Evolutionary conservation across 169 alveolate genomes (phyloP).

Genomic region (Eimeria acervulina): DNA sequence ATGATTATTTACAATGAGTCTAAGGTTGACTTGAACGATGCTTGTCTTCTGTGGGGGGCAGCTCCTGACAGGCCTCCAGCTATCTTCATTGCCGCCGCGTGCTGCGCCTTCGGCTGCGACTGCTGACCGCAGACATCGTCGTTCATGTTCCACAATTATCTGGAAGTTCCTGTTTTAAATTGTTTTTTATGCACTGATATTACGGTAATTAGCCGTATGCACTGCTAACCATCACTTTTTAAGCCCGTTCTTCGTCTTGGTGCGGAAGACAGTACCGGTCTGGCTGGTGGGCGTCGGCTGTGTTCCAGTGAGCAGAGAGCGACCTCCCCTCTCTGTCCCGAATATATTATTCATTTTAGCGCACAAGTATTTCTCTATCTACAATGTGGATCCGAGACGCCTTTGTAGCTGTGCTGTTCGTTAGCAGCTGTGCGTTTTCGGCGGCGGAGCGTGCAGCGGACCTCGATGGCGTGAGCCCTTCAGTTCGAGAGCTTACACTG

Average conservation of each 20-base stretch:
- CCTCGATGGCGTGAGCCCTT: background rate
- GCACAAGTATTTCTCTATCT: background rate
- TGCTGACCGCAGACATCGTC: background rate
- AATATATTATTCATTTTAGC: background rate
- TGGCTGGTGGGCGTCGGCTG: background rate
- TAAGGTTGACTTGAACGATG: background rate
- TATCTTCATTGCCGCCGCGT: background rate
- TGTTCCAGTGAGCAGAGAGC: background rate
- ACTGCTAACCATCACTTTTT: background rate
- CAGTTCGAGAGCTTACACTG: background rate
- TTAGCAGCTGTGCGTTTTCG: background rate
- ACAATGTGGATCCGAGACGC: background rate
- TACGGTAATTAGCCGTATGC: background rate
- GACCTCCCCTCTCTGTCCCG: background rate
- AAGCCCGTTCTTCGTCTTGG: background rate
- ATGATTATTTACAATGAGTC: background rate
- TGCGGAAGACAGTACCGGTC: constrained; percentile 37
- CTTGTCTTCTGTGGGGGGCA: background rate
- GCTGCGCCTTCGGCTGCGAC: background rate
- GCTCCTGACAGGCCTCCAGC: background rate
- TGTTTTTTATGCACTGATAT: background rate
- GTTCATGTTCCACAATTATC: background rate
- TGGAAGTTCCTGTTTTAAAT: background rate
- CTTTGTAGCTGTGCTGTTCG: background rate
- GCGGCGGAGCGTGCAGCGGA: constrained; percentile 1